Base-by-base conservation (phyloP, 768 basidiomycete genomes). In the Suillus clintonianus region DNA sequence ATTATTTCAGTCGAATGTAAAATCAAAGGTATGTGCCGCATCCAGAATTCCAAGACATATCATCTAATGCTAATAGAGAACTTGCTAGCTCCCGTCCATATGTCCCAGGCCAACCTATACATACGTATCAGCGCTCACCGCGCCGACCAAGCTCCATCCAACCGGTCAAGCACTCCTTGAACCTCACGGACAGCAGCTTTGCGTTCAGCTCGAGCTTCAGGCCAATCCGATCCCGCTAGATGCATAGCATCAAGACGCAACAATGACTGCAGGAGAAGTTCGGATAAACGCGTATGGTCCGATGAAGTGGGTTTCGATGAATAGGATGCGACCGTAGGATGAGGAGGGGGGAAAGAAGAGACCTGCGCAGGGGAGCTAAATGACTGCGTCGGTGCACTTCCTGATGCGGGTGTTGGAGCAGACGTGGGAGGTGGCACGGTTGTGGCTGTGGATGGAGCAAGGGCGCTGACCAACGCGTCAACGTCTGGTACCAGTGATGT, bases 111-210 rank as follows among this genome's bases (percentile, higher is more conserved):
- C 24, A 53, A 30, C 30, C 4, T 7, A 27, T 17, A 32, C 10
- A 53, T 17, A 17, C 15, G 8, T 11, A 13, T 27, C 56, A 41
- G 17, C 56, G 30, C 41, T 67, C 60, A 76, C 37, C 74, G 68
- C 6, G 60, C 60, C 34, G 77, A 77, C 90, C 91, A 93, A 7
- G 84, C 88, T 30, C 79, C 83, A 73, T 97, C 95, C 54, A 97
- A 80, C 63, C 82, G 81, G 72, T 95, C 94, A 64, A 98, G 83
- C 68, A 94, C 81, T 30, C 79, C 83, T 78, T 98, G 96, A 17
- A 97, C 90, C 69, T 89, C 87, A 66, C 84, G 89, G 56, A 99
- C 95, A 1, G 93, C 96, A 37, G 84, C 86, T 77, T 97, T 97
- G 65, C 96, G 82, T 73, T 91, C 86, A 67, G 80, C 80, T 70